Base-by-base conservation (phyloP, 331 rosid genomes). In the Acacia concinna region DNA sequence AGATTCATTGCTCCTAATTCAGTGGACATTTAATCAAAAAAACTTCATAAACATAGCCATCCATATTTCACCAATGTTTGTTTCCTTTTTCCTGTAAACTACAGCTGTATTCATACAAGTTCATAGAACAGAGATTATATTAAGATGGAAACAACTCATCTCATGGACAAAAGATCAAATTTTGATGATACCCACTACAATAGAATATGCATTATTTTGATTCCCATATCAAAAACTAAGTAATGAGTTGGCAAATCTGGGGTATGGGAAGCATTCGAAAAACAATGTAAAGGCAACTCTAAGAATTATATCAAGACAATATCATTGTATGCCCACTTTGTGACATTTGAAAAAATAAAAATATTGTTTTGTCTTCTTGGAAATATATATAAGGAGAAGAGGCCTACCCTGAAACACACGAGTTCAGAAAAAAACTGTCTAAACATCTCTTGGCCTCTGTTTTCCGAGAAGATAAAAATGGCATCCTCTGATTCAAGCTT, bases 231-330 rank as follows among this genome's bases (percentile, higher is more conserved):
- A 68, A 41, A 68, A 68, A 68, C 6, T 59, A 34, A 46, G 8
- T 49, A 47, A 57, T 75, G 77, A 69, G 68, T 57, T 75, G 84
- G 77, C 43, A 68, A 69, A 71, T 37, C 27, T 75, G 77, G 67
- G 15, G 56, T 7, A 43, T 56, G 56, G 84, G 71, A 35, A 56
- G 46, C 77, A 68, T 41, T 35, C 52, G 12, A 40, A 8, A 74
- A 43, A 74, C 71, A 67, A 12, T 54, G 71, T 49, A 20, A 23
- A 66, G 41, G 31, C 47, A 67, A 54, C 35, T 31, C 47, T n/a
- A 6, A 23, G 60, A 81, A 32, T 12, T 77, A 81, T 23, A 71
- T 75, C 66, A 71, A 34, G 35, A 78, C 34, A 17, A 70, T 69
- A 67, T 38, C 51, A 38, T 67, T 34, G 78, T 72, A 32, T 34